phyloP scores from a whole-genome alignment of 2,329 filamentous ascomycete species.

The Penicillium crustosum region DNA sequence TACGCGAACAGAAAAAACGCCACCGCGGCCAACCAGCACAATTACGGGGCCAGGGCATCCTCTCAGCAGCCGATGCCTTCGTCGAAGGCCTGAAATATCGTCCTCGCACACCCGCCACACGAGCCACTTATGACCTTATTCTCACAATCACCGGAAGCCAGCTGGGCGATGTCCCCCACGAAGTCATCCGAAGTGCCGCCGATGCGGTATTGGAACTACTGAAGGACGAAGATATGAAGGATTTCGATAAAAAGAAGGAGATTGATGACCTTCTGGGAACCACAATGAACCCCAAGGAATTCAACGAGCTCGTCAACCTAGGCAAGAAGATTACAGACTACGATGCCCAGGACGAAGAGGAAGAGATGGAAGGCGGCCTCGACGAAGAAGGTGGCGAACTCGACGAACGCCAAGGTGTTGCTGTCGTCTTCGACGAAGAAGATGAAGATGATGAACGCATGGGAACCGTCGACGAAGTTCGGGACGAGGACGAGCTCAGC shows the following conservation, averaged over 20 bases:
- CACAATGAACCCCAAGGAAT: constrained; percentile 80
- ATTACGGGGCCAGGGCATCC: constrained; percentile 70
- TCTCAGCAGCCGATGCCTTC: constrained; percentile 79
- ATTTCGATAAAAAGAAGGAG: constrained; percentile 97
- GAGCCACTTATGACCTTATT: constrained; percentile 91
- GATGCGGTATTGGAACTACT: constrained; percentile 87
- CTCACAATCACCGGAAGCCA: constrained; percentile 84
- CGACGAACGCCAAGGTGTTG: constrained; percentile 93
- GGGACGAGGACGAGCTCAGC: constrained; percentile 68
- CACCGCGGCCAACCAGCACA: constrained; percentile 72
- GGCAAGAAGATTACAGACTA: constrained; percentile 99
- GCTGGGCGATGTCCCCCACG: constrained; percentile 88
- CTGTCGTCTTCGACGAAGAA: constrained; percentile 92
- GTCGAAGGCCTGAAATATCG: constrained; percentile 91
- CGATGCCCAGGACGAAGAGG: constrained; percentile 92
- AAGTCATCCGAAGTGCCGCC: constrained; percentile 88
- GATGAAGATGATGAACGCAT: constrained; percentile 82
- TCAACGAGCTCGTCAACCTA: constrained; percentile 93
- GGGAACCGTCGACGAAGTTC: constrained; percentile 77
- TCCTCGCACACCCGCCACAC: constrained; percentile 85
- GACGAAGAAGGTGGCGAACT: constrained; percentile 71
- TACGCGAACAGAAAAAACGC: constrained; percentile 81
- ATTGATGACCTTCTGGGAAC: constrained; percentile 90
- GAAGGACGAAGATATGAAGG: constrained; percentile 94
- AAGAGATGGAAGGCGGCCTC: constrained; percentile 73